Evolutionary conservation across 2,329 filamentous ascomycete genomes (phyloP).

Genomic region (Calonectria hawksworthii): DNA sequence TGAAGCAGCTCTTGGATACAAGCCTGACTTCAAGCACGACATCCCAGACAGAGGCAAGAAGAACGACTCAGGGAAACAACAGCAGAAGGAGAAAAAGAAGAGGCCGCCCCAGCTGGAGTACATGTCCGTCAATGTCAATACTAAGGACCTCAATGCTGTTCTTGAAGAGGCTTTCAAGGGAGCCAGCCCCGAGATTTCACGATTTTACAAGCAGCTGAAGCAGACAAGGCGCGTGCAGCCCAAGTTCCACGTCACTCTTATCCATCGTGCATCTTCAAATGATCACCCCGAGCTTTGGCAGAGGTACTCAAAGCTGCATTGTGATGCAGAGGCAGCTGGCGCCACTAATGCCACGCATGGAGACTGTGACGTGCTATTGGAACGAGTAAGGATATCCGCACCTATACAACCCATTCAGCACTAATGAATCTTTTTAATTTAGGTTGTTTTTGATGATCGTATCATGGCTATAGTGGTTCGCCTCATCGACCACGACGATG

Average conservation of each 20-base stretch:
- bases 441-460: slow-evolving; percentile 85
- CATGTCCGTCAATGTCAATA: slow-evolving; percentile 65
- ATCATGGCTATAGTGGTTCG: slow-evolving; percentile 94
- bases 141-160: slow-evolving; percentile 60
- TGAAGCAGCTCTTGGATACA: slow-evolving; percentile 80
- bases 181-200: slow-evolving; percentile 57
- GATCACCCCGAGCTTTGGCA: slow-evolving; percentile 81
- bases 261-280: slow-evolving; percentile 79
- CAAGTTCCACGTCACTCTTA: slow-evolving; percentile 94
- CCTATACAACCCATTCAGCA: not conserved
- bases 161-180: slow-evolving; percentile 80
- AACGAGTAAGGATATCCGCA: slow-evolving; percentile 61
- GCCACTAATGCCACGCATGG: slow-evolving; percentile 63
- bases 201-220: slow-evolving; percentile 82
- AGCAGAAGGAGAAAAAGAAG: slow-evolving; percentile 47
- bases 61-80: slow-evolving; percentile 45
- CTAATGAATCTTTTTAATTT: slow-evolving; percentile 37
- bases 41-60: slow-evolving; percentile 72
- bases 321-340: slow-evolving; percentile 54
- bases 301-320: slow-evolving; percentile 75
- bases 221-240: slow-evolving; percentile 81
- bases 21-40: slow-evolving; percentile 81
- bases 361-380: slow-evolving; percentile 73
- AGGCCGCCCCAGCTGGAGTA: slow-evolving; percentile 69
- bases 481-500: slow-evolving; percentile 67